A percentile compares a stretch with the other conserved stretches of the same genome.
phyloP scores from a whole-genome alignment of 805 yeast genomes.

The Clavispora fructus region DNA sequence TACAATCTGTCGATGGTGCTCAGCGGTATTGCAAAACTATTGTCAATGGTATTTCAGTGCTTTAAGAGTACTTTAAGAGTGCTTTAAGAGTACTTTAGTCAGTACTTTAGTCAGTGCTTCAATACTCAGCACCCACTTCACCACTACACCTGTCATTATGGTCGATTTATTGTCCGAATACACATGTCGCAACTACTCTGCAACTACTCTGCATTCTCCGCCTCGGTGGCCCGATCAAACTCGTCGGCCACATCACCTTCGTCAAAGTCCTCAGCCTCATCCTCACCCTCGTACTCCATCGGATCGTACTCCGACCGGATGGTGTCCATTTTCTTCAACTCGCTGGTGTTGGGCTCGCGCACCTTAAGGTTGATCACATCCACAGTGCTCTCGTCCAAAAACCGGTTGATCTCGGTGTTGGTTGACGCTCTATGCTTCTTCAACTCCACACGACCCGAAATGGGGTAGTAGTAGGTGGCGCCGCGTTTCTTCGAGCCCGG shows the following conservation, averaged over 20 bases:
- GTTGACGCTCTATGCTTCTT: conserved; percentile 78
- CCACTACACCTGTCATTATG: too few species aligned
- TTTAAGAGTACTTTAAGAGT: too few species aligned
- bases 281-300: conserved; percentile 66
- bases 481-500: conserved; percentile 34
- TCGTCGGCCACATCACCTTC: conserved; percentile 21
- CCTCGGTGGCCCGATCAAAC: conserved; percentile 15
- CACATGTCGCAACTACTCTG: not conserved
- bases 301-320: conserved; percentile 71
- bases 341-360: conserved; percentile 70
- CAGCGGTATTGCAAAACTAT: too few species aligned
- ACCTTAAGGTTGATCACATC: conserved; percentile 59
- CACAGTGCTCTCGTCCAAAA: conserved; percentile 50
- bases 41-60: too few species aligned
- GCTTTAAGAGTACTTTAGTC: too few species aligned
- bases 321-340: conserved; percentile 62
- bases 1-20: too few species aligned
- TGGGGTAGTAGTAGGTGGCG: conserved; percentile 71
- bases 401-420: conserved; percentile 46
- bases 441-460: conserved; percentile 71
- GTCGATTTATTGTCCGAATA: too few species aligned
- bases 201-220: conserved; percentile 5
- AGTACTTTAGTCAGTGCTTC: too few species aligned
- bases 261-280: conserved; percentile 42
- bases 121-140: too few species aligned